Percentiles rank a stretch among this genome's conserved stretches.
Evolutionary conservation across 2,329 filamentous ascomycete species (phyloP).

Genomic region (Fusarium sp.): DNA sequence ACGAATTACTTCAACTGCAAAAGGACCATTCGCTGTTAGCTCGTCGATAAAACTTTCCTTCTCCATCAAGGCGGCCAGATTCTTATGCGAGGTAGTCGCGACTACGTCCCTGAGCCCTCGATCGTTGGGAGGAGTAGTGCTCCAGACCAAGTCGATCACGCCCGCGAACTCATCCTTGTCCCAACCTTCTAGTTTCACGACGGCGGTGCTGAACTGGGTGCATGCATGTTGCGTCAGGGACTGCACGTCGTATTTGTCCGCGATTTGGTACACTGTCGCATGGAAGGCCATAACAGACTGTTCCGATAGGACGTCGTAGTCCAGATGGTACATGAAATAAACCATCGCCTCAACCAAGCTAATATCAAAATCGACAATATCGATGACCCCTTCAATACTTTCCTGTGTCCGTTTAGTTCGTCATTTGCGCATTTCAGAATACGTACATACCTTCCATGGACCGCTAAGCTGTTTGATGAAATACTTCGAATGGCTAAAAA

Average conservation of each 20-base stretch:
- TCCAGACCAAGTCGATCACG: fast-evolving
- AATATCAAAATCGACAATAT: not conserved
- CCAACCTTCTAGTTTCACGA: not conserved
- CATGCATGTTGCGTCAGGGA: fast-evolving
- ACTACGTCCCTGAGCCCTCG: not conserved
- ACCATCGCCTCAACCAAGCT: not conserved
- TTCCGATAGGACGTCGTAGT: not conserved
- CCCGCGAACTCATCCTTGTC: fast-evolving
- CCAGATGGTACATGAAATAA: not conserved
- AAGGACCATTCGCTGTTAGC: fast-evolving
- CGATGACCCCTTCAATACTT: fast-evolving
- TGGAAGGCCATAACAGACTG: not conserved
- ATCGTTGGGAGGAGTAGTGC: fast-evolving
- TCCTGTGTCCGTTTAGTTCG: not conserved
- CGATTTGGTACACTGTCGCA: not conserved
- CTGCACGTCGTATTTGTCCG: not conserved
- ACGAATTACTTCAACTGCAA: fast-evolving
- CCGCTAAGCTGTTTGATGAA: not conserved
- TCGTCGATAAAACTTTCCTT: fast-evolving
- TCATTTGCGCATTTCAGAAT: fast-evolving
- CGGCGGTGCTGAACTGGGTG: fast-evolving
- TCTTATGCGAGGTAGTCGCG: fast-evolving
- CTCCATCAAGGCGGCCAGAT: fast-evolving
- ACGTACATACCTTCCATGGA: not conserved
- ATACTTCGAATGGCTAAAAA: not conserved